phyloP scores from a whole-genome alignment of 2,329 filamentous ascomycete genomes.

The Colletotrichum tamarilloi region DNA sequence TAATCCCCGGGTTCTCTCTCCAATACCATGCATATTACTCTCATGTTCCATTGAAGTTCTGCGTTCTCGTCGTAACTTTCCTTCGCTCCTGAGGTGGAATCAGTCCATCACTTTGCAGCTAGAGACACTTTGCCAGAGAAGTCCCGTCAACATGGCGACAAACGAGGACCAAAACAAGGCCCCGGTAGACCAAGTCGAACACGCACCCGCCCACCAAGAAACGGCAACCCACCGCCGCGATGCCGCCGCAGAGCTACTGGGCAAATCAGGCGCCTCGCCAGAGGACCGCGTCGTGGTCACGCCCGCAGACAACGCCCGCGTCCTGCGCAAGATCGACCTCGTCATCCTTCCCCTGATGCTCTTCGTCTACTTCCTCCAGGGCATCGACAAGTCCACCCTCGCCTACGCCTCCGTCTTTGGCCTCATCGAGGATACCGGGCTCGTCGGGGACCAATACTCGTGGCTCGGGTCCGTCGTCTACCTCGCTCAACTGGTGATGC shows the following conservation, averaged over 20 bases:
- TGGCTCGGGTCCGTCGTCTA: slow-evolving; percentile 73
- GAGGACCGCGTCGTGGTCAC: slow-evolving; percentile 44
- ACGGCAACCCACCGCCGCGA: slow-evolving; percentile 44
- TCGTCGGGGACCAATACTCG: slow-evolving; percentile 67
- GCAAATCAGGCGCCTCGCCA: slow-evolving; percentile 43
- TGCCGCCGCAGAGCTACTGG: slow-evolving; percentile 57
- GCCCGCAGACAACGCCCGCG: slow-evolving; percentile 47
- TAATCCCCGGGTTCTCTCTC: neutral
- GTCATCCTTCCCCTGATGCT: slow-evolving; percentile 60
- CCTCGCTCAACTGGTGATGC: slow-evolving; percentile 68
- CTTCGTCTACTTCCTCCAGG: slow-evolving; percentile 71
- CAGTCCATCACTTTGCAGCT: neutral
- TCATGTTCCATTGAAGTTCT: neutral
- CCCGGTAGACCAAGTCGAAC: slow-evolving; percentile 29
- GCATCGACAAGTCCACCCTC: slow-evolving; percentile 37
- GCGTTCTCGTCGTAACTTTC: neutral
- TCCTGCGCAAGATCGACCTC: slow-evolving; percentile 52
- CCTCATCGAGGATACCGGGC: slow-evolving; percentile 66
- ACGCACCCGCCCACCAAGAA: slow-evolving; percentile 2
- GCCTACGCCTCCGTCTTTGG: slow-evolving; percentile 72
- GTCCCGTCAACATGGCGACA: slow-evolving; percentile 15
- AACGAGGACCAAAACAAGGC: slow-evolving; percentile 14
- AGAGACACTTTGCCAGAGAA: neutral
- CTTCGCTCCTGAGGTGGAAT: neutral
- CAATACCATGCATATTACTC: neutral